Base-by-base conservation (phyloP, 2,329 filamentous ascomycete genomes). In the Epichloe amarillans region DNA sequence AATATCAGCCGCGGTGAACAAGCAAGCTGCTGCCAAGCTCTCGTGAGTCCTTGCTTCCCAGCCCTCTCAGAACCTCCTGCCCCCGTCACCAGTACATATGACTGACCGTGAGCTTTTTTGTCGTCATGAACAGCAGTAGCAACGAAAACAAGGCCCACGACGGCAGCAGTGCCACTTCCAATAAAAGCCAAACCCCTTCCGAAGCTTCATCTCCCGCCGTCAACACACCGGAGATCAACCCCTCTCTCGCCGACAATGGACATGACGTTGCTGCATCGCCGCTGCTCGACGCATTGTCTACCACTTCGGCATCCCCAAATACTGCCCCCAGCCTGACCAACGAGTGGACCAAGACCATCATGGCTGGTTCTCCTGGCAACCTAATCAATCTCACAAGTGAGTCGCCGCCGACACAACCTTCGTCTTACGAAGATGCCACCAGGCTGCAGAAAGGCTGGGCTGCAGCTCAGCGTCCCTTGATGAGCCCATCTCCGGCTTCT, bases 1-100 rank as follows among this genome's bases (percentile, higher is more conserved):
- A 58, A 74, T 77, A 59, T 69, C 72, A 57, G 73, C 74, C 46
- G 73, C 73, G 65, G 70, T 76, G 67, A 75, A 71, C 55, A 75
- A 72, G 61, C 72, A 77, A 58, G 69, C 69, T 58, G 67, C 71
- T 61, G 70, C 69, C 60, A 76, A 73, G 64, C 73, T 75, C 66
- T 66, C 68, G 74, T 77, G 69, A 58, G 74, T 71, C 41, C 39
- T 49, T 46, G 47, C 40, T 47, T 46, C 47, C 48, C 50, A 47
- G 38, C 46, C 55, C 38, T 44, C 49, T 54, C 49, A 33, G 23
- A 40, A 38, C 50, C 23, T 35, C 52, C 53, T 57, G 45, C 52
- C 59, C 59, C 64, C 40, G 40, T 42, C 17, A 42, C n/a, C 44
- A 17, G 33, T 37, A 36, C 50, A 46, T 52, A 47, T 58, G 50